A percentile compares a stretch with the other conserved stretches of the same genome.
phyloP scores from a whole-genome alignment of 805 yeast genomes.

The Aciculoconidium aculeatum region DNA sequence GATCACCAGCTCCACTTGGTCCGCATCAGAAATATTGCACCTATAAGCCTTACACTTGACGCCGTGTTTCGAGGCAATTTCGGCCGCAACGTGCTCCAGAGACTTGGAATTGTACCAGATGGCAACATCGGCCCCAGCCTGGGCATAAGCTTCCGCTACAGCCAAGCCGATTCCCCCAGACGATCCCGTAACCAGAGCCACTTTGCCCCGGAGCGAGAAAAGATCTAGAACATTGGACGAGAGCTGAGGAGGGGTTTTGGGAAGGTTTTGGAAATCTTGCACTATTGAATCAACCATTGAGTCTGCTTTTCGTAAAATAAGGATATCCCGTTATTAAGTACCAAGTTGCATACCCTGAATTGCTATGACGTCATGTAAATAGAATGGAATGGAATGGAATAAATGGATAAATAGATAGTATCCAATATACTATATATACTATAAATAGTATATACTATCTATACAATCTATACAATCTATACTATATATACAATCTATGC shows the following conservation, averaged over 20 bases:
- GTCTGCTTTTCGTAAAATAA: too few relatives aligned
- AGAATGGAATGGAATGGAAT: too few relatives aligned
- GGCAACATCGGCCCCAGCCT: constrained; percentile 83
- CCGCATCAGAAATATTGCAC: constrained; percentile 48
- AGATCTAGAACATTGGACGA: constrained; percentile 54
- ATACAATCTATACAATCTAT: too few relatives aligned
- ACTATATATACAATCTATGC: too few relatives aligned
- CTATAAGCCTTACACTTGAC: constrained; percentile 61
- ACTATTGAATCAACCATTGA: too few relatives aligned
- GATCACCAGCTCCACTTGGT: constrained; percentile 45
- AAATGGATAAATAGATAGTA: too few relatives aligned
- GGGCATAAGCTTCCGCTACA: constrained; percentile 77
- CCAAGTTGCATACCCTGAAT: too few relatives aligned
- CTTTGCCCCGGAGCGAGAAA: constrained; percentile 75
- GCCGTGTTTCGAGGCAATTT: constrained; percentile 50
- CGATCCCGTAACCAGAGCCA: constrained; percentile 81
- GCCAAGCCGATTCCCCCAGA: constrained; percentile 79
- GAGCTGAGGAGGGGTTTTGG: constrained; percentile 48
- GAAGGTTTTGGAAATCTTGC: too few relatives aligned
- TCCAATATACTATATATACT: too few relatives aligned
- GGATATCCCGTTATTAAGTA: too few relatives aligned
- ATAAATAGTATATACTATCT: too few relatives aligned
- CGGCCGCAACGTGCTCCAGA: constrained; percentile 53
- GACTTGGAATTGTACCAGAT: constrained; percentile 57
- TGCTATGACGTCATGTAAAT: too few relatives aligned